These are phyloP conservation scores for Santalum album DNA, from an alignment of 164 flowering plant genomes.

Conservation along the genomic window DNA sequence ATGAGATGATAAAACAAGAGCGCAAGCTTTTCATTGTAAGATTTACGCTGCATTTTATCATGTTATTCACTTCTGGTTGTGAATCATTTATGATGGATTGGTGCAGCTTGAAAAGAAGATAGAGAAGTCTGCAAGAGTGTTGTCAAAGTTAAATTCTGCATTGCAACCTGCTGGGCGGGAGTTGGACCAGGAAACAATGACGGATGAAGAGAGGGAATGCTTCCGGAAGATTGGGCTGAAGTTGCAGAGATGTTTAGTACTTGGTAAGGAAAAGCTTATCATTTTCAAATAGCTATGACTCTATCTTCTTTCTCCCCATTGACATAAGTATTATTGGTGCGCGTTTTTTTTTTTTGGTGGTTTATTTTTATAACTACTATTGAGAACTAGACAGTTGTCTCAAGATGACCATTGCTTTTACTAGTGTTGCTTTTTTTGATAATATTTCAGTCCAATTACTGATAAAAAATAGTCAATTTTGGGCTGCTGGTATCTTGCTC, in stretches of 20 bases:
- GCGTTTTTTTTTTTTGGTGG: too few relatives aligned
- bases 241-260: conserved; percentile 50
- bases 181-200: conserved; percentile 59
- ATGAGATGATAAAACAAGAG: conserved; percentile 56
- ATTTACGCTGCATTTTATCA: conserved; percentile 3
- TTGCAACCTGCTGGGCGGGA: conserved; percentile 45
- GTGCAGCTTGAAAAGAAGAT: conserved; percentile 74
- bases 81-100: neutral
- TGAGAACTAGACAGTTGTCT: too few relatives aligned
- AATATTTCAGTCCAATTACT: too few relatives aligned
- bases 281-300: neutral
- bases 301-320: neutral
- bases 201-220: conserved; percentile 73
- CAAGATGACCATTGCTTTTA: neutral
- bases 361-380: too few relatives aligned
- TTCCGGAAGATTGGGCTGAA: conserved; percentile 55
- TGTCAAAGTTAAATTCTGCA: conserved; percentile 41
- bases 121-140: conserved; percentile 40
- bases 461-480: too few relatives aligned
- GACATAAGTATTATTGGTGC: too few relatives aligned
- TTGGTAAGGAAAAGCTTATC: conserved; percentile 42
- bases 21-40: conserved; percentile 63
- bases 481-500: too few relatives aligned
- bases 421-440: too few relatives aligned
- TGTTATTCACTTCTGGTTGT: conserved; percentile 2